These are phyloP conservation scores for Talaromyces sp. DNA, from an alignment of 2,329 filamentous ascomycete genomes.

Conservation along the genomic window DNA sequence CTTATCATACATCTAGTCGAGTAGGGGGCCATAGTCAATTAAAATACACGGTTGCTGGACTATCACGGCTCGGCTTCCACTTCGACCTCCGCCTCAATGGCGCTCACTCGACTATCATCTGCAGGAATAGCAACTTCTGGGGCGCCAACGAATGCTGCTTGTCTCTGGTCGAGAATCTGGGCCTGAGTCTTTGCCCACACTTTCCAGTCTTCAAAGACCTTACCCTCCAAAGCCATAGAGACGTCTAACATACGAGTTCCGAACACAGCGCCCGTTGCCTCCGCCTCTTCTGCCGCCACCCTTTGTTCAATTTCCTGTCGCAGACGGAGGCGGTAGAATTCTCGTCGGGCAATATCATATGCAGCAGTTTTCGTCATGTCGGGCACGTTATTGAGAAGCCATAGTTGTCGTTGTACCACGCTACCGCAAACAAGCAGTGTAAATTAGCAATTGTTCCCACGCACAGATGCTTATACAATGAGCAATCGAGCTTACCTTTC, in stretches of 20 bases:
- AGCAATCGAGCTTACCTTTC: slow-evolving; percentile 62
- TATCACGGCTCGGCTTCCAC: neutral
- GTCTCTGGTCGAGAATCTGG: slow-evolving; percentile 46
- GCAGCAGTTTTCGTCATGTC: slow-evolving; percentile 63
- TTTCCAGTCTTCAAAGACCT: slow-evolving; percentile 81
- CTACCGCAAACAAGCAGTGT: slow-evolving; percentile 47
- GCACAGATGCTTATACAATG: neutral
- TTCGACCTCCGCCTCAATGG: slow-evolving; percentile 4
- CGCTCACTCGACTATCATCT: slow-evolving; percentile 28
- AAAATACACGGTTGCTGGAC: neutral
- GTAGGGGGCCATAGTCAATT: neutral
- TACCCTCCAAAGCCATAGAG: slow-evolving; percentile 77
- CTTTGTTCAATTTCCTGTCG: slow-evolving; percentile 77
- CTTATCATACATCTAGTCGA: neutral
- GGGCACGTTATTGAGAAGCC: slow-evolving; percentile 66
- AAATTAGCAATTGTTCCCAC: neutral
- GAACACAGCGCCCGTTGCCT: slow-evolving; percentile 82
- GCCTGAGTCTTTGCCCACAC: slow-evolving; percentile 63
- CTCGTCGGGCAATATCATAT: slow-evolving; percentile 81
- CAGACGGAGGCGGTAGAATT: slow-evolving; percentile 85
- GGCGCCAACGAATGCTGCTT: slow-evolving; percentile 42
- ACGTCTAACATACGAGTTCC: slow-evolving; percentile 72
- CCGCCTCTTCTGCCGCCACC: slow-evolving; percentile 82
- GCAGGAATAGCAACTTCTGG: slow-evolving; percentile 38
- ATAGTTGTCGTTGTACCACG: slow-evolving; percentile 87